Evolutionary conservation across 192 early-diverging fungal genomes (phyloP).

Genomic region (Chytriomyces hyalinus): DNA sequence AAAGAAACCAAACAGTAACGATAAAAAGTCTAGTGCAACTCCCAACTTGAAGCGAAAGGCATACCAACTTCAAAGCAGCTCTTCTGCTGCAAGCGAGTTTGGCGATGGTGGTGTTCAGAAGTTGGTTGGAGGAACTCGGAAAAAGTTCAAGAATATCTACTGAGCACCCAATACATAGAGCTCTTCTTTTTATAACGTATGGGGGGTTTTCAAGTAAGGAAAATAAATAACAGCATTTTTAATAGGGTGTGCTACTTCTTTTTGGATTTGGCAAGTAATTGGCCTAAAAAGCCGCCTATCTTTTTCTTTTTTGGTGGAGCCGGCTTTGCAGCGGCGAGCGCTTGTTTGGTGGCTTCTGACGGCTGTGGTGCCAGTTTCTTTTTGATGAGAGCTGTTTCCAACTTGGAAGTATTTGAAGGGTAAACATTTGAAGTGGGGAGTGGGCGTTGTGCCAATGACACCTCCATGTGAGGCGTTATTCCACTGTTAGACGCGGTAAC

Average conservation of each 20-base stretch:
- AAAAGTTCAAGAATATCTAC: slow-evolving; percentile 17
- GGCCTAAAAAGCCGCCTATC: background rate
- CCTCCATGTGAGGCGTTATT: too few species aligned
- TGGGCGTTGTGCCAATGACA: too few species aligned
- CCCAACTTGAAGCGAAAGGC: slow-evolving; percentile 43
- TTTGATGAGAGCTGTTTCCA: background rate
- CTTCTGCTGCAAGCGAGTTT: slow-evolving; percentile 45
- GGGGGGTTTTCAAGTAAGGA: background rate
- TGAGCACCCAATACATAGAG: background rate
- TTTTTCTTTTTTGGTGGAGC: slow-evolving; percentile 22
- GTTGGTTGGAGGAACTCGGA: slow-evolving; percentile 22
- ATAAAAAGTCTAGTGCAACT: slow-evolving; percentile 1
- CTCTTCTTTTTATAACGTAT: background rate
- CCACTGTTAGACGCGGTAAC: too few species aligned
- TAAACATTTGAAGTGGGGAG: too few species aligned
- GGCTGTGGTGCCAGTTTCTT: background rate
- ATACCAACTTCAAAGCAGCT: slow-evolving; percentile 30
- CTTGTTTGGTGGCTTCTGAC: slow-evolving; percentile 5
- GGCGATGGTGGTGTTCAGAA: slow-evolving; percentile 45
- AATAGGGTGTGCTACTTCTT: background rate
- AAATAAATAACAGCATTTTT: background rate
- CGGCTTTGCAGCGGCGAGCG: background rate
- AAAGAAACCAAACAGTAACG: slow-evolving; percentile 24
- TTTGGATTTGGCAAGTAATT: background rate
- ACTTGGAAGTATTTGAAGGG: background rate